Evolutionary conservation across 2,329 filamentous ascomycete species (phyloP).

Genomic region (Hortaea werneckii): DNA sequence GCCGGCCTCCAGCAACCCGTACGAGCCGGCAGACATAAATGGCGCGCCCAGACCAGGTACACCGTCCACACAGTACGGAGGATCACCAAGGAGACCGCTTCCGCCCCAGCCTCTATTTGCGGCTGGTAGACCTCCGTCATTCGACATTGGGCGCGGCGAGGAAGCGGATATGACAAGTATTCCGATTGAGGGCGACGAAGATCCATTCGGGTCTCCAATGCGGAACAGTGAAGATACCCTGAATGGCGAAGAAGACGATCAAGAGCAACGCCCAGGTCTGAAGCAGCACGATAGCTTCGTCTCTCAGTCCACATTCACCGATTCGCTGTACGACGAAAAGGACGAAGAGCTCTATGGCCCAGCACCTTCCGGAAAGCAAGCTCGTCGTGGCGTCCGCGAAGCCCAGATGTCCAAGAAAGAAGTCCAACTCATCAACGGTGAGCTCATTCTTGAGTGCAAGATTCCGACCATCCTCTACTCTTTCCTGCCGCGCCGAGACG

Average conservation of each 20-base stretch:
- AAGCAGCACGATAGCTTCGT: slow-evolving; percentile 55
- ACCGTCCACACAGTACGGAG: slow-evolving; percentile 77
- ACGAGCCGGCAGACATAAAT: slow-evolving; percentile 81
- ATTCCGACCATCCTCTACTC: slow-evolving; percentile 97
- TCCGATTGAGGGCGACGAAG: slow-evolving; percentile 45
- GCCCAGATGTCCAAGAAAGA: slow-evolving; percentile 89
- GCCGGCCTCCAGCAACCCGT: slow-evolving; percentile 59
- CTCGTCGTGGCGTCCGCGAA: slow-evolving; percentile 73
- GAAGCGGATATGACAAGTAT: slow-evolving; percentile 56
- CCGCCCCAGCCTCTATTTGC: slow-evolving; percentile 83
- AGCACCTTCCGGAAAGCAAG: slow-evolving; percentile 76
- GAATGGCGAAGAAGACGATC: slow-evolving; percentile 20
- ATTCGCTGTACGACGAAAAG: slow-evolving; percentile 27
- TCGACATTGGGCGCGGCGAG: slow-evolving; percentile 30
- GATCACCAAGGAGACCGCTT: slow-evolving; percentile 74
- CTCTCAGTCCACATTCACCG: slow-evolving; percentile 49
- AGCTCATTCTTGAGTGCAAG: slow-evolving; percentile 96
- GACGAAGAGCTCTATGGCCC: slow-evolving; percentile 69
- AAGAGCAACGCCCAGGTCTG: slow-evolving; percentile 41
- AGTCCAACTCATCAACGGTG: slow-evolving; percentile 91
- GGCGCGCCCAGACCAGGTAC: slow-evolving; percentile 85
- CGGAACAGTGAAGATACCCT: slow-evolving; percentile 37
- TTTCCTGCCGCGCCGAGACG: slow-evolving; percentile 84
- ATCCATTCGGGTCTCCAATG: slow-evolving; percentile 56
- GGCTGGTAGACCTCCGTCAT: slow-evolving; percentile 37